Base-by-base conservation (phyloP, 768 basidiomycete species). In the Leucocoprinus sp. region DNA sequence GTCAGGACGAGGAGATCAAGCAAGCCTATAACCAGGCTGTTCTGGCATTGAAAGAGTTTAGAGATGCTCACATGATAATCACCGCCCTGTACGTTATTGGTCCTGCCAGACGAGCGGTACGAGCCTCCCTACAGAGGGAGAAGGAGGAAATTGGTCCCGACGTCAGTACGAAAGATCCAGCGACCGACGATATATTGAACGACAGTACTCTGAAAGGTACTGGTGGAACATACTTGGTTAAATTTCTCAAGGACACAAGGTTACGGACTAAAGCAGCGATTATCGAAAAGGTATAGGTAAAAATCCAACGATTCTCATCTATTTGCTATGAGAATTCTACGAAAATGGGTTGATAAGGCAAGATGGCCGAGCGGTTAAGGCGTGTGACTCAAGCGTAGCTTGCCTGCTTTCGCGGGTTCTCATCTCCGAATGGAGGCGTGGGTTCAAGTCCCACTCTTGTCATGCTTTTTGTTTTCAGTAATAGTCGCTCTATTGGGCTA, bases 11-110 rank as follows among this genome's bases (percentile, higher is more conserved):
- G 3, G 58, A 57, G 37, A 57, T 82, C 38, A 55, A 66, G 31
- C 67, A 64, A 15, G 75, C 81, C 4, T 93, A 89, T 59, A 85
- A 93, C 54, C 53, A 54, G 2, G 79, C 84, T 0, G 74, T 93
- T 2, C 52, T 57, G 23, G 72, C 87, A 0, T 67, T 93, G 49
- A 87, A 85, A 62, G 62, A 69, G 51, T 84, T 93, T 58, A 67
- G 90, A 37, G 86, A 93, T 53, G 76, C 76, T 8, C 90, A 93
- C 62, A 80, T 92, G 64, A 70, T 75, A 18, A 81, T 93, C 43
- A 87, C 80, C 21, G 72, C 82, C 26, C 54, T 82, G 31, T 93
- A 88, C 57, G 88, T 93, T 52, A 69, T 93, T 24, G 75, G 74
- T 18, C 90, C 87, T 27, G 82, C 89, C 7, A 62, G 69, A 52